A percentile compares a stretch with the other conserved stretches of the same genome.
Conservation (phyloP, 768 basidiomycete species). For the Lactarius hatsudake region DNA sequence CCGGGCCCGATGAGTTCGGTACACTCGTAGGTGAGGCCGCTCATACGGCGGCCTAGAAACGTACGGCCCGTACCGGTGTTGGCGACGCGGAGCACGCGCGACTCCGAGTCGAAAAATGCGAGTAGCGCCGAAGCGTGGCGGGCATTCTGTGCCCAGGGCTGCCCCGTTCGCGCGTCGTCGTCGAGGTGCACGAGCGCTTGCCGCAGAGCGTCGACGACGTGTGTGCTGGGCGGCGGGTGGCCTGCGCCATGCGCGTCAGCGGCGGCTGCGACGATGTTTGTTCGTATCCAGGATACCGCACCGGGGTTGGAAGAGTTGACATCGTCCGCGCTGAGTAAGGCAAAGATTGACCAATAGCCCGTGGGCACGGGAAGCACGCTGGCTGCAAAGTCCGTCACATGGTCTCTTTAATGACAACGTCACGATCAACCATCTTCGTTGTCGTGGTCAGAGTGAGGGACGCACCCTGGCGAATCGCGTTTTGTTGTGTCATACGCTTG, state of each 20-base stretch:
- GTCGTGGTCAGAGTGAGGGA: neutral
- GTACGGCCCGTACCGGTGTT: conserved; percentile 2
- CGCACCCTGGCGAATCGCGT: neutral
- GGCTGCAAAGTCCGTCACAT: neutral
- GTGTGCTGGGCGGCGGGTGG: neutral
- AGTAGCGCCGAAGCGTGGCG: conserved; percentile 6
- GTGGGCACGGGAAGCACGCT: conserved; percentile 17
- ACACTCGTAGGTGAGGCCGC: neutral
- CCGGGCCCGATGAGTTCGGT: neutral
- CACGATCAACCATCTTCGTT: neutral
- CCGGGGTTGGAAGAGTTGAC: neutral
- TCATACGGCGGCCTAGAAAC: conserved; percentile 13
- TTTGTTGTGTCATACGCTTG: conserved; percentile 10
- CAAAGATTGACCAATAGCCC: conserved; percentile 18
- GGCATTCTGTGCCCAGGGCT: neutral
- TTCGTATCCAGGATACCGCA: conserved; percentile 4
- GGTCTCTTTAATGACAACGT: neutral
- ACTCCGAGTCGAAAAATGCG: conserved; percentile 15
- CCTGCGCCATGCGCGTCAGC: neutral
- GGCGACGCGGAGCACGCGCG: conserved; percentile 11
- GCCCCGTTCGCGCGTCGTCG: neutral
- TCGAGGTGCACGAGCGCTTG: conserved; percentile 8
- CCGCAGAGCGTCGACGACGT: conserved; percentile 9
- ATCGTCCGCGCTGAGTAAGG: conserved; percentile 8
- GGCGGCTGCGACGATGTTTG: conserved; percentile 4